phyloP scores from a whole-genome alignment of 2,329 filamentous ascomycete genomes.

The Fusarium lyarnte region DNA sequence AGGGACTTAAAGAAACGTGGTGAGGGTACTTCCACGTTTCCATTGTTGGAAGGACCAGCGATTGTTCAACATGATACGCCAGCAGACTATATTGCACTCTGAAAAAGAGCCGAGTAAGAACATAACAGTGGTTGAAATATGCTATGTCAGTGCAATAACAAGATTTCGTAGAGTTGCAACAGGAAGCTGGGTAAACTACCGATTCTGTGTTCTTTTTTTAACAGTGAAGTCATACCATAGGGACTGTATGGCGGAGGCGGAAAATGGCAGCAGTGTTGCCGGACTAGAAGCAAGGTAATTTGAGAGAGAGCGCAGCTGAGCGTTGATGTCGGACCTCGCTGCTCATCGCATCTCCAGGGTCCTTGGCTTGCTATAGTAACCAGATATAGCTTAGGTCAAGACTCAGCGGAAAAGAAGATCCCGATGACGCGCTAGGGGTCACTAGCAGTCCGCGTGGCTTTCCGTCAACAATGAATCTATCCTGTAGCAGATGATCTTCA shows the following conservation, averaged over 20 bases:
- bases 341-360: neutral
- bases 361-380: neutral
- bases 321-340: slow-evolving; percentile 2
- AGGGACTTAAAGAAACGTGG: neutral
- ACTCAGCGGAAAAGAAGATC: slow-evolving; percentile 15
- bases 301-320: neutral
- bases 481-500: slow-evolving; percentile 29
- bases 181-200: neutral
- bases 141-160: neutral
- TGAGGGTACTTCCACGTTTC: neutral
- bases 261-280: neutral
- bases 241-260: neutral
- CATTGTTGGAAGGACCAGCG: neutral
- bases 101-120: neutral
- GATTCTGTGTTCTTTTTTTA: slow-evolving; percentile 1
- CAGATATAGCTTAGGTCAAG: neutral
- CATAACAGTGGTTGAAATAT: neutral
- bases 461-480: slow-evolving; percentile 16
- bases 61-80: neutral
- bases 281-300: neutral
- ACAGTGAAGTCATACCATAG: slow-evolving; percentile 11
- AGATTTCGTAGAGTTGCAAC: neutral
- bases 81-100: neutral
- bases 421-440: slow-evolving; percentile 20
- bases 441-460: slow-evolving; percentile 34